Base-by-base conservation (phyloP, 768 basidiomycete species). In the Boletellus emodensis region DNA sequence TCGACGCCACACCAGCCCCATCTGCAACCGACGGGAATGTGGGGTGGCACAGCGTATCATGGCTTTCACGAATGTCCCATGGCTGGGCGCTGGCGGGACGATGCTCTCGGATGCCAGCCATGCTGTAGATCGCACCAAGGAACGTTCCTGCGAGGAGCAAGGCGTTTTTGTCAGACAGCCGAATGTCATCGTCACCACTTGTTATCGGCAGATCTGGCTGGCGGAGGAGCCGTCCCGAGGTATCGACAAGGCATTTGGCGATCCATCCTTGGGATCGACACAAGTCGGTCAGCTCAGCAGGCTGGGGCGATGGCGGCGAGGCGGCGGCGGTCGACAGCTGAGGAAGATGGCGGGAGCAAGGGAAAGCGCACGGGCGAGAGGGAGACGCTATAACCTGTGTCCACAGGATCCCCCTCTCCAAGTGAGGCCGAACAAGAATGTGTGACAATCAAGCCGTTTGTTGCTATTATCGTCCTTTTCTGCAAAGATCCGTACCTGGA, bases 401-500 rank as follows among this genome's bases (percentile, higher is more conserved):
- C 30, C 30, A 17, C 17, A 17, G 18, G 9, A 14, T 26, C 26
- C 26, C 12, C 17, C 6, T 30, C 30, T 20, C 42, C n/a, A n/a
- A n/a, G n/a, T n/a, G n/a, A n/a, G n/a, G n/a, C n/a, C 42, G 30
- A 33, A 33, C 30, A 43, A 32, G 18, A 43, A n/a, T 43, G 42
- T 18, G 42, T 28, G 30, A 43, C 18, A 43, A 32, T 20, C 28
- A 28, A 41, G 15, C 40, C 24, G 13, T 14, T 6, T 40, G 5
- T 28, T 24, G 18, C 30, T 42, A 28, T 35, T 26, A 3, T 28
- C n/a, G 11, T 28, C 32, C 15, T 36, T 46, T 33, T 44, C 40
- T 46, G 42, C 35, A 24, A 48, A 46, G 53, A 59, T 62, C 61
- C 58, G 34, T 40, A 36, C 48, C 40, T 49, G 40, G 17, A 14